Evolutionary conservation across 148 eudicot genomes (phyloP).

Genomic region (Pouteria glomerata): DNA sequence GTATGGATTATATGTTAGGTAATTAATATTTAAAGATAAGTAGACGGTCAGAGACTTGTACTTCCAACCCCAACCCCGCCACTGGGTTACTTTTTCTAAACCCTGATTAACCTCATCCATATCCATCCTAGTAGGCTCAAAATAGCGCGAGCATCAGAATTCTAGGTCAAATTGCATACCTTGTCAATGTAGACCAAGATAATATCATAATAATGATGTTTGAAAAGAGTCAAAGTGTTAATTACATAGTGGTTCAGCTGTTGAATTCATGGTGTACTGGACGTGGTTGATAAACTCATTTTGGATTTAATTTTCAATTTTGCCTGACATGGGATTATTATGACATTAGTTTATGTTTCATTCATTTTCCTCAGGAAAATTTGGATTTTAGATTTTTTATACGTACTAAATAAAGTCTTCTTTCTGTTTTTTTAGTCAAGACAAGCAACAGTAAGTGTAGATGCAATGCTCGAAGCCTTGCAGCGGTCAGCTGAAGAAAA

Average conservation of each 20-base stretch:
- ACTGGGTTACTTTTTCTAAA: no score
- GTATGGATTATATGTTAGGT: no score
- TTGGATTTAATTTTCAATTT: background rate
- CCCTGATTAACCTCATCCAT: no score
- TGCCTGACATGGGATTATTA: background rate
- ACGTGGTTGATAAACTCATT: background rate
- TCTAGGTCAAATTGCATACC: background rate
- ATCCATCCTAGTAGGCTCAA: no score
- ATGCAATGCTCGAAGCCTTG: conserved; percentile 74
- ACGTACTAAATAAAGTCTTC: conserved; percentile 4
- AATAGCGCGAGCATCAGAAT: no score
- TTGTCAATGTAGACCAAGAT: background rate
- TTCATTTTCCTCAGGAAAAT: background rate
- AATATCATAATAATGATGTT: background rate
- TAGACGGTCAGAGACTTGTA: no score
- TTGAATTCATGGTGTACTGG: background rate
- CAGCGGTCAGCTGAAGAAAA: conserved; percentile 53
- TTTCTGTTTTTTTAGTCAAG: conserved; percentile 45
- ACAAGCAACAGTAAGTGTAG: conserved; percentile 78
- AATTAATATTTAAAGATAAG: no score
- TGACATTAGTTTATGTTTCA: no score
- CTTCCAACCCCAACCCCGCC: no score
- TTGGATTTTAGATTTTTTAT: background rate
- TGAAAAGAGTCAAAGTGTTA: background rate
- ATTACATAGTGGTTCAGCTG: background rate